phyloP scores from a whole-genome alignment of 305 asterid genomes.

The Fraxinus albicans region DNA sequence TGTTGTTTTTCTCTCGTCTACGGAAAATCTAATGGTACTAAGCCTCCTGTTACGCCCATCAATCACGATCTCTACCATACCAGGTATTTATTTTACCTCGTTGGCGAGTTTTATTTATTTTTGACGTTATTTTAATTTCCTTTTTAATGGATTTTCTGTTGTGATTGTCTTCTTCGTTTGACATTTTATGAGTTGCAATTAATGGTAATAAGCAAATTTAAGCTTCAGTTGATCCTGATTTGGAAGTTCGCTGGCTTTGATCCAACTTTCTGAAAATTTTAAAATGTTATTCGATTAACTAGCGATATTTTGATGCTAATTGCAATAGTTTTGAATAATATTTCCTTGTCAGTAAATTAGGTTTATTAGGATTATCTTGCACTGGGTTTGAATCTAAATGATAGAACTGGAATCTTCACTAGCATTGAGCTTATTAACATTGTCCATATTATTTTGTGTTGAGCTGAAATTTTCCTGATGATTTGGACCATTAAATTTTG shows the following conservation, averaged over 20 bases:
- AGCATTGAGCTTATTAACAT: neutral
- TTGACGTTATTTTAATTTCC: neutral
- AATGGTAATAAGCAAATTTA: conserved; percentile 10
- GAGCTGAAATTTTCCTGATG: neutral
- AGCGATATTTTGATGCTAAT: neutral
- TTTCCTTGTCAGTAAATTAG: neutral
- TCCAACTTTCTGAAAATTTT: conserved; percentile 16
- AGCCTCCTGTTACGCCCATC: conserved; percentile 54
- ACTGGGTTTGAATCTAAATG: neutral
- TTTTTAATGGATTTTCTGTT: neutral
- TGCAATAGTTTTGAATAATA: neutral
- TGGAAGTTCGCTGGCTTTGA: conserved; percentile 23
- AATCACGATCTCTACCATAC: conserved; percentile 88
- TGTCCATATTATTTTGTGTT: neutral
- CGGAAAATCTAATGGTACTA: conserved; percentile 52
- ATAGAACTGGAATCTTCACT: neutral
- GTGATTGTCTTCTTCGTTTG: neutral
- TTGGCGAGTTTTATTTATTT: neutral
- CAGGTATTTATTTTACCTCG: conserved; percentile 33
- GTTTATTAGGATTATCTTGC: neutral
- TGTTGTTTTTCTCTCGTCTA: conserved; percentile 23
- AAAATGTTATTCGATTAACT: conserved; percentile 4
- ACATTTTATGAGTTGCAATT: conserved; percentile 25
- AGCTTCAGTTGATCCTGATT: conserved; percentile 17
- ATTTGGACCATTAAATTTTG: neutral